Evolutionary conservation across 345 rosid genomes (phyloP).

Genomic region (Lepidium aucheri): DNA sequence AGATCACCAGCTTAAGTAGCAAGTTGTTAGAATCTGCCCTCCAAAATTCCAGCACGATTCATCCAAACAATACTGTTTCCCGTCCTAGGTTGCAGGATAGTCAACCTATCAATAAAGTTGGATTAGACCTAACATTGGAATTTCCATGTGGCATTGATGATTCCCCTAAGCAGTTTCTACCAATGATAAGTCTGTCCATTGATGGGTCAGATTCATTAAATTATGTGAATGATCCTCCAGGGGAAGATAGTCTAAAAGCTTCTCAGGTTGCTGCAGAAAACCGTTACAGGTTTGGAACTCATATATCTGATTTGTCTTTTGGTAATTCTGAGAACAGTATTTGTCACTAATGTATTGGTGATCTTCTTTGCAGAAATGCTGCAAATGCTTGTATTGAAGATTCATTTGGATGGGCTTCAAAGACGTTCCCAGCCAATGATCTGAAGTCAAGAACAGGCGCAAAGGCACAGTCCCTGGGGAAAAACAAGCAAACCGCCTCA

Average conservation of each 20-base stretch:
- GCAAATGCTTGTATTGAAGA: conserved; percentile 51
- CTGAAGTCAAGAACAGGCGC: conserved; percentile 37
- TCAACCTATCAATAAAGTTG: conserved; percentile 31
- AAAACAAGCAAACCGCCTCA: conserved; percentile 53
- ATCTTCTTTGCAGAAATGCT: conserved; percentile 48
- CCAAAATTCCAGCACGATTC: conserved; percentile 41
- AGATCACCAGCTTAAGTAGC: conserved; percentile 47
- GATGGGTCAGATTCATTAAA: conserved; percentile 32
- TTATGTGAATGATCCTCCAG: conserved; percentile 26
- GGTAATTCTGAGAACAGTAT: background rate
- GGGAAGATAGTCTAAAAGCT: conserved; percentile 39
- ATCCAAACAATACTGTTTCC: conserved; percentile 29
- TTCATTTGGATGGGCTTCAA: conserved; percentile 52
- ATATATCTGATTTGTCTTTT: background rate
- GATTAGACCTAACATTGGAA: conserved; percentile 65
- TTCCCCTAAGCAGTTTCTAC: conserved; percentile 40
- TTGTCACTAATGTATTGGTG: background rate
- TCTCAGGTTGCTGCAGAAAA: conserved; percentile 47
- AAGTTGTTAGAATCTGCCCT: conserved; percentile 66
- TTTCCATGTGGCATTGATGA: conserved; percentile 44
- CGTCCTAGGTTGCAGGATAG: conserved; percentile 35
- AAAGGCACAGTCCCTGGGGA: conserved; percentile 56
- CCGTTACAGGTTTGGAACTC: conserved; percentile 62
- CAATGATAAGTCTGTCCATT: conserved; percentile 48
- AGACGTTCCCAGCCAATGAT: conserved; percentile 56